Evolutionary conservation across 2,329 filamentous ascomycete genomes (phyloP).

Genomic region (Diaporthe ampelina): DNA sequence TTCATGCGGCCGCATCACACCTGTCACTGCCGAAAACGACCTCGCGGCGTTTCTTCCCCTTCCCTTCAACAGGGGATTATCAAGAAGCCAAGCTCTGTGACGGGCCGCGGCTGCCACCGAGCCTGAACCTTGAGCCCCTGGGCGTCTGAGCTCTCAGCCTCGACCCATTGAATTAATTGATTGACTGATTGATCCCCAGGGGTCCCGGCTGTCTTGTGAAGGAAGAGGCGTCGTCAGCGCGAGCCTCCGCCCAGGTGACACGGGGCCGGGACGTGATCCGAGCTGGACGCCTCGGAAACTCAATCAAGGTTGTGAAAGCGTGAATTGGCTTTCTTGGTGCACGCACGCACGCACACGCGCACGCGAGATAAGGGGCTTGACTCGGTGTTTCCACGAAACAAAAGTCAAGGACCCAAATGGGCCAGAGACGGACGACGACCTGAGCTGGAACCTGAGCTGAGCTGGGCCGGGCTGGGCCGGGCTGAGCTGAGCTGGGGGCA

Average conservation of each 20-base stretch:
- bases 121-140: slow-evolving; percentile 21
- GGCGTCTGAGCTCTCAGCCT: slow-evolving; percentile 5
- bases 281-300: slow-evolving; percentile 18
- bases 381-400: slow-evolving; percentile 17
- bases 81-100: slow-evolving; percentile 3
- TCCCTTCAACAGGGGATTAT: background rate
- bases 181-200: background rate
- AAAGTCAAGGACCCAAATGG: background rate
- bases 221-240: slow-evolving; percentile 20
- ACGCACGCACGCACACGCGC: slow-evolving; percentile 3
- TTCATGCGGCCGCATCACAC: slow-evolving; percentile 27
- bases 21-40: slow-evolving; percentile 12
- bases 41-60: background rate
- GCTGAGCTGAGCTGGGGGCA: background rate
- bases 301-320: slow-evolving; percentile 19
- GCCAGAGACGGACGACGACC: background rate
- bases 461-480: background rate
- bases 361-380: slow-evolving; percentile 27
- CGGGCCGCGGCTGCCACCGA: slow-evolving; percentile 15
- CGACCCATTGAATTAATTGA: background rate
- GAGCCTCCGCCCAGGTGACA: background rate
- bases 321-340: slow-evolving; percentile 13
- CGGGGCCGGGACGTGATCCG: slow-evolving; percentile 16
- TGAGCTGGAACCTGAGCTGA: slow-evolving; percentile 6
- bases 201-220: background rate